Conservation (phyloP, 2,329 filamentous ascomycete genomes). For the Diaporthe longicolla region DNA sequence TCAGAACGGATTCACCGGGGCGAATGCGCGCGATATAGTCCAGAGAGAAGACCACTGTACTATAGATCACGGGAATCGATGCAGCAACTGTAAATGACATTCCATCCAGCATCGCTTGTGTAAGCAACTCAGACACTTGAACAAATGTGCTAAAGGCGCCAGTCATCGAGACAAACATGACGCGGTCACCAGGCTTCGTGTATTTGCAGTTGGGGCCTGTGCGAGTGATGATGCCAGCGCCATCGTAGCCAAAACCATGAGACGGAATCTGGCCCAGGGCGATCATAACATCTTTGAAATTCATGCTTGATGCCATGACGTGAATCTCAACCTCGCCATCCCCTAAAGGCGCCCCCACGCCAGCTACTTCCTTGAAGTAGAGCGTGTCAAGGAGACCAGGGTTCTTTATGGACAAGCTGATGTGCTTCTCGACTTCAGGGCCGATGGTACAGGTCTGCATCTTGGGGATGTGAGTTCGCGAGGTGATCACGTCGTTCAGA, state of each 20-base stretch:
- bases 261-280: slow-evolving; percentile 54
- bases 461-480: slow-evolving; percentile 14
- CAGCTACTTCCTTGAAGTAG: slow-evolving; percentile 39
- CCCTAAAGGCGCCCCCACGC: slow-evolving; percentile 35
- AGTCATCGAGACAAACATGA: slow-evolving; percentile 40
- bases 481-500: slow-evolving; percentile 35
- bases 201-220: slow-evolving; percentile 47
- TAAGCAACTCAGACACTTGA: not conserved
- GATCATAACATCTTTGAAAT: slow-evolving; percentile 55
- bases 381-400: slow-evolving; percentile 34
- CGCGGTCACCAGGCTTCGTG: slow-evolving; percentile 46
- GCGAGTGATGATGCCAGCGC: slow-evolving; percentile 49
- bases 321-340: slow-evolving; percentile 45
- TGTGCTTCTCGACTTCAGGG: slow-evolving; percentile 12
- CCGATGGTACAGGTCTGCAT: not conserved
- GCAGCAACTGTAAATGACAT: slow-evolving; percentile 3
- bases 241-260: slow-evolving; percentile 36
- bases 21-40: not conserved
- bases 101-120: not conserved
- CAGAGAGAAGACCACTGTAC: not conserved
- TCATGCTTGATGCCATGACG: slow-evolving; percentile 47
- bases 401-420: slow-evolving; percentile 24
- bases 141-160: slow-evolving; percentile 2
- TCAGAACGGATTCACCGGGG: slow-evolving; percentile 53
- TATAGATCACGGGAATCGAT: slow-evolving; percentile 15